These are phyloP conservation scores for Curvularia hawaiiensis DNA, from an alignment of 2,329 filamentous ascomycete genomes.

Conservation along the genomic window DNA sequence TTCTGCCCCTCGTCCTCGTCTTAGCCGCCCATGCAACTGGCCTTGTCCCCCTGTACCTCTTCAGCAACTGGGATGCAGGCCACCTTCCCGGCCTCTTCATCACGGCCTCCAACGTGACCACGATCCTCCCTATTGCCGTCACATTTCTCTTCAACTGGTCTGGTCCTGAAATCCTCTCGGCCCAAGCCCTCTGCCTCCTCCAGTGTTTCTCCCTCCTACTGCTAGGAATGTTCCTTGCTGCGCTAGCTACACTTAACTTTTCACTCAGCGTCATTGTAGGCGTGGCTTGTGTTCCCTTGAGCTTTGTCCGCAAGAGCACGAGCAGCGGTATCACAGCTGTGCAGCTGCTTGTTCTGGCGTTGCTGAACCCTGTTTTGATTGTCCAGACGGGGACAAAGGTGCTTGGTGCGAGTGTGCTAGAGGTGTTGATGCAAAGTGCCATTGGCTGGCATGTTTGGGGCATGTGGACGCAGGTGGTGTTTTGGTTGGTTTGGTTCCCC, in stretches of 20 bases:
- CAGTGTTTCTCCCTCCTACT: conserved; percentile 93
- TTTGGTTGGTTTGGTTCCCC: conserved; percentile 98
- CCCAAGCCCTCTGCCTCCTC: conserved; percentile 76
- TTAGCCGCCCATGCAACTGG: conserved; percentile 75
- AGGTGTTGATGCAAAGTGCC: conserved; percentile 72
- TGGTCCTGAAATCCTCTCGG: conserved; percentile 56
- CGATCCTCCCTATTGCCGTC: conserved; percentile 40
- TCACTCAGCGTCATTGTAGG: conserved; percentile 86
- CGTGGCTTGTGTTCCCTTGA: conserved; percentile 75
- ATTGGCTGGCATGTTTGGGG: conserved; percentile 91
- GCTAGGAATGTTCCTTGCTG: conserved; percentile 88
- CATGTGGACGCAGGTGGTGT: conserved; percentile 83
- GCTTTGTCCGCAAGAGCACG: conserved; percentile 63
- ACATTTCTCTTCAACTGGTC: conserved; percentile 34
- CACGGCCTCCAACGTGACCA: conserved; percentile 40
- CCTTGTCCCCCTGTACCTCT: conserved; percentile 80
- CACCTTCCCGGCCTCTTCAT: conserved; percentile 34
- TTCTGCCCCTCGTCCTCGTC: conserved; percentile 76
- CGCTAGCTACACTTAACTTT: conserved; percentile 95
- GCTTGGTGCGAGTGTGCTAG: conserved; percentile 48
- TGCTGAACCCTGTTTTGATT: conserved; percentile 43
- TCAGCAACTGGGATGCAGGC: conserved; percentile 72
- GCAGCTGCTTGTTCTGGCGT: conserved; percentile 28
- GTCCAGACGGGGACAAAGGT: conserved; percentile 33
- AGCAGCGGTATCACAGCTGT: conserved; percentile 15